Conservation (phyloP, 2,329 filamentous ascomycete species). For the Epichloe coenophiala region DNA sequence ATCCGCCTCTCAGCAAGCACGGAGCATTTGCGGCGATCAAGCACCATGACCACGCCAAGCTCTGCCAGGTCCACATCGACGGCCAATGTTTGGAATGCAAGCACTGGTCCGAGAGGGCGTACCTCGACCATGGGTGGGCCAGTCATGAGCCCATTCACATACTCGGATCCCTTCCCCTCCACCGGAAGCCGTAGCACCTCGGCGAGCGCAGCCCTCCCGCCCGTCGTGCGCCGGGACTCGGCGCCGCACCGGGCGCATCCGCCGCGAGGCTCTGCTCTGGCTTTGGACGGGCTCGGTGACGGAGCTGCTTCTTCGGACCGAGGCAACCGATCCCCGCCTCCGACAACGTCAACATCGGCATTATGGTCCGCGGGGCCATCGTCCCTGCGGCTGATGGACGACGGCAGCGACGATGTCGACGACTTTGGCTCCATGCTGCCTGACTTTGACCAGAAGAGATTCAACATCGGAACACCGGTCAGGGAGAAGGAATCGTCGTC, state of each 20-base stretch:
- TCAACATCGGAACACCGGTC: conserved; percentile 8
- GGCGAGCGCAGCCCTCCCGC: conserved; percentile 23
- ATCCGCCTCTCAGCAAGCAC: conserved; percentile 61
- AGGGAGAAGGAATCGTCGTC: neutral
- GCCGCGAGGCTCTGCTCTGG: conserved; percentile 8
- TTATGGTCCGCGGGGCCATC: conserved; percentile 24
- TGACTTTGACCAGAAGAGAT: conserved; percentile 33
- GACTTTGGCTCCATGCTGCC: conserved; percentile 38
- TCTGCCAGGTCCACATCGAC: conserved; percentile 21
- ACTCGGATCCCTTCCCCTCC: conserved; percentile 28
- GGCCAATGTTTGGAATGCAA: conserved; percentile 17
- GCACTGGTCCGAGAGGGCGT: conserved; percentile 20
- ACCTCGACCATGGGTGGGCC: conserved; percentile 14
- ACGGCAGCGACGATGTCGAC: conserved; percentile 33
- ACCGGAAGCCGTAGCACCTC: conserved; percentile 31
- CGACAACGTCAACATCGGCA: conserved; percentile 12
- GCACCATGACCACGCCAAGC: conserved; percentile 21
- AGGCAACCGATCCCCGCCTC: conserved; percentile 11
- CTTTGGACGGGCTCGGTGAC: conserved; percentile 6
- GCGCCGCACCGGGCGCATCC: conserved; percentile 13
- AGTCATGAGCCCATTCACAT: conserved; percentile 23
- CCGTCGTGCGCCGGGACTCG: conserved; percentile 17
- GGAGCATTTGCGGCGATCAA: conserved; percentile 47
- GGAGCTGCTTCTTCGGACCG: conserved; percentile 7
- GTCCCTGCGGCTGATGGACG: conserved; percentile 29